Conservation (phyloP, 495 filamentous ascomycete genomes). For the Penicillium pancosmium region DNA sequence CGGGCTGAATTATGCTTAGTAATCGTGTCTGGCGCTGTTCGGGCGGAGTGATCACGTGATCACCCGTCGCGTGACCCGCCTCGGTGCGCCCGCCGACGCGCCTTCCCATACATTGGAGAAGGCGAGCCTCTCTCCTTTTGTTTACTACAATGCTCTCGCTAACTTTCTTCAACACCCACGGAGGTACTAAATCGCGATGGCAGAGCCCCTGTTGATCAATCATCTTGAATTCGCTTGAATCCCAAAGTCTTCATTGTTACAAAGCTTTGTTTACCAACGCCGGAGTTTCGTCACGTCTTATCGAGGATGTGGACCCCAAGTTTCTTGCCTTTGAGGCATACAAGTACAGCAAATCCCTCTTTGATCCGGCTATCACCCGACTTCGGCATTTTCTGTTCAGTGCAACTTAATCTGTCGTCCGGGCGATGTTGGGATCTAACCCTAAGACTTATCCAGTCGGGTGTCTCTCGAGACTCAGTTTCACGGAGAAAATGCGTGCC, state of each 20-base stretch:
- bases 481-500: conserved; percentile 45
- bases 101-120: neutral
- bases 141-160: conserved; percentile 25
- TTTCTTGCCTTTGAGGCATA: conserved; percentile 37
- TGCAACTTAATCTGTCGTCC: conserved; percentile 14
- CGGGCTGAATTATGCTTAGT: neutral
- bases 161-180: conserved; percentile 13
- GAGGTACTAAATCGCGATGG: neutral
- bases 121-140: conserved; percentile 20
- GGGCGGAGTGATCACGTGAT: conserved; percentile 20
- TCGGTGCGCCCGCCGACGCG: neutral
- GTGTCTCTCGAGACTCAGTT: conserved; percentile 31
- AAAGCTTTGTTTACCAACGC: conserved; percentile 24
- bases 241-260: conserved; percentile 24
- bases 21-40: neutral
- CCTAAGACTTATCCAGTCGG: conserved; percentile 44
- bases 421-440: conserved; percentile 41
- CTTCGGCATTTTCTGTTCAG: conserved; percentile 19
- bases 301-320: conserved; percentile 24
- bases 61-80: conserved; percentile 16
- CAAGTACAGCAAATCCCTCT: conserved; percentile 39
- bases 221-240: conserved; percentile 14
- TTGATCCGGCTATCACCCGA: conserved; percentile 27
- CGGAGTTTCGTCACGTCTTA: conserved; percentile 18
- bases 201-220: conserved; percentile 4